phyloP scores from a whole-genome alignment of 768 basidiomycete genomes.

The Hygrophoropsis aurantiaca region DNA sequence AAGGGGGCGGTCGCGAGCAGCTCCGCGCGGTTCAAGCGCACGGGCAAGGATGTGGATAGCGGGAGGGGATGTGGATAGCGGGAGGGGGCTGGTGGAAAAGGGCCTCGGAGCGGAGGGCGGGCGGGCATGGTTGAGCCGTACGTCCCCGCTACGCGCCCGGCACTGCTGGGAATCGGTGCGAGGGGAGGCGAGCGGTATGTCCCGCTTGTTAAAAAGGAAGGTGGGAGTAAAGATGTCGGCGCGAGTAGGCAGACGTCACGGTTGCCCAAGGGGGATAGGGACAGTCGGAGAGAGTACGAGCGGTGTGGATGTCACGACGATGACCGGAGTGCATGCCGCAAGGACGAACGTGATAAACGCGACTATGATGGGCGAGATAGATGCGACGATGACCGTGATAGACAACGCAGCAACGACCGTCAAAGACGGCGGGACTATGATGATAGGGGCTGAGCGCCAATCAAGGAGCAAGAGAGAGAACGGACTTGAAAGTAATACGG shows the following conservation, averaged over 20 bases:
- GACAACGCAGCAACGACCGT: constrained; percentile 18
- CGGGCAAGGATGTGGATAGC: too few relatives aligned
- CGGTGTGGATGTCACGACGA: too few relatives aligned
- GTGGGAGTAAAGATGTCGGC: constrained; percentile 36
- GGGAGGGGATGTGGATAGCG: too few relatives aligned
- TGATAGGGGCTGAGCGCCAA: constrained; percentile 28
- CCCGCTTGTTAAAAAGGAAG: constrained; percentile 76
- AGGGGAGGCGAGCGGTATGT: constrained; percentile 86
- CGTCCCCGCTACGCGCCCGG: constrained; percentile 78
- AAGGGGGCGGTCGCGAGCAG: constrained; percentile 72
- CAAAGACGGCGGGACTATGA: constrained; percentile 31
- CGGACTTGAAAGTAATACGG: too few relatives aligned
- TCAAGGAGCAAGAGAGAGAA: too few relatives aligned
- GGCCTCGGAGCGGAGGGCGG: constrained; percentile 16
- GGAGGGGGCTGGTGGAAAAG: too few relatives aligned
- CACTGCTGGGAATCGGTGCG: constrained; percentile 90
- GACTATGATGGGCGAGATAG: too few relatives aligned
- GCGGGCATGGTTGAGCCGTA: constrained; percentile 74
- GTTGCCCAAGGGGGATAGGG: constrained; percentile 39
- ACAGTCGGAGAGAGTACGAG: neutral
- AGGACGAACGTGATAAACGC: too few relatives aligned
- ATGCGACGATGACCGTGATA: constrained; percentile 14
- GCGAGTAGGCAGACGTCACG: constrained; percentile 46
- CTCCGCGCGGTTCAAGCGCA: constrained; percentile 23
- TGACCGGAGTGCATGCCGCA: too few relatives aligned